These are phyloP conservation scores for Xylaria palmicola DNA, from an alignment of 495 filamentous ascomycete species.

Conservation along the genomic window DNA sequence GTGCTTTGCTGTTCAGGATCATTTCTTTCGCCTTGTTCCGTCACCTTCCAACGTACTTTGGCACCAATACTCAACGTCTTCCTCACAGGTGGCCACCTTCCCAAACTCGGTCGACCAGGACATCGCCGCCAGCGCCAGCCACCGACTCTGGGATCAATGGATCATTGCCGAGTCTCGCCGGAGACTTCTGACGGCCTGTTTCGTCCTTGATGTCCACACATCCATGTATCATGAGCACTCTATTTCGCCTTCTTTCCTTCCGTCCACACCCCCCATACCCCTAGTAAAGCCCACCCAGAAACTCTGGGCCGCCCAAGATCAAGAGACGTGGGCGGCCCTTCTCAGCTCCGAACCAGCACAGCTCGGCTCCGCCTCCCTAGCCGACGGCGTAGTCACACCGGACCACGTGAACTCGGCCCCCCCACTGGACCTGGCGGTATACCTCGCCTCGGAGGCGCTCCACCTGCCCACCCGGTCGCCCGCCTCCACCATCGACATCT, in stretches of 20 bases:
- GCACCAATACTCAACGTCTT: conserved; percentile 48
- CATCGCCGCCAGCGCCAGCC: conserved; percentile 19
- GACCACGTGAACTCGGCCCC: conserved; percentile 27
- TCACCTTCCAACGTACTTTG: conserved; percentile 33
- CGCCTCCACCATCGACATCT: conserved; percentile 31
- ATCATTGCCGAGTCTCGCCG: conserved; percentile 46
- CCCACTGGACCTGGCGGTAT: conserved; percentile 35
- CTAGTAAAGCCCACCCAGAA: conserved; percentile 34
- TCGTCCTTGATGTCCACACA: conserved; percentile 52
- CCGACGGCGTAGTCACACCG: conserved; percentile 31
- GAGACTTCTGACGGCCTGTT: conserved; percentile 50
- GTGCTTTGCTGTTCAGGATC: conserved; percentile 32
- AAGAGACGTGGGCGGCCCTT: conserved; percentile 34
- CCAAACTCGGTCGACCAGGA: conserved; percentile 29
- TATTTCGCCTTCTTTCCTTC: conserved; percentile 25
- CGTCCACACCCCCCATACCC: conserved; percentile 34
- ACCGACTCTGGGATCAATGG: conserved; percentile 49
- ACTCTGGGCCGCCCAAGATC: conserved; percentile 41
- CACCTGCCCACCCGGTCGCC: conserved; percentile 36
- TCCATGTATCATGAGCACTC: conserved; percentile 48
- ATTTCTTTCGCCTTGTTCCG: conserved; percentile 36
- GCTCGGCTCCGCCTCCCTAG: conserved; percentile 23
- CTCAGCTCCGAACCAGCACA: conserved; percentile 26
- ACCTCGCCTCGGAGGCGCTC: conserved; percentile 37
- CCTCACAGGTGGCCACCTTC: conserved; percentile 41